Evolutionary conservation across 306 rosid genomes (phyloP).

Genomic region (Cucurbita argyrosperma): DNA sequence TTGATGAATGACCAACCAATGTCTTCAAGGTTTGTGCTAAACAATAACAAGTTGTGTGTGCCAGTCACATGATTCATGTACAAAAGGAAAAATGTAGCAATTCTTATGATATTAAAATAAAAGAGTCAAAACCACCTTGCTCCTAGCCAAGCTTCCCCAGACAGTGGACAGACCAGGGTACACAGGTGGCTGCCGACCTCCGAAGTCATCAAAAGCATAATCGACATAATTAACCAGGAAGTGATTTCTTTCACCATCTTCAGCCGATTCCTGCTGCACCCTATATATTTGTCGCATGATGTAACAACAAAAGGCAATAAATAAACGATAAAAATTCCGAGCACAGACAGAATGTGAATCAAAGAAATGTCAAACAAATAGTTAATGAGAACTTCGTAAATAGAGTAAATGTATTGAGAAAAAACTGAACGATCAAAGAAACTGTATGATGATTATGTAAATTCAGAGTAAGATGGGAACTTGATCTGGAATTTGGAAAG

Average conservation of each 20-base stretch:
- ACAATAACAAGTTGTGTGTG: neutral
- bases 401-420: neutral
- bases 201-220: slow-evolving; percentile 95
- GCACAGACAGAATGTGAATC: neutral
- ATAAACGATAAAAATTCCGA: neutral
- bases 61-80: neutral
- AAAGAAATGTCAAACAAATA: neutral
- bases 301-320: slow-evolving; percentile 8
- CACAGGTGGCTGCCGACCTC: slow-evolving; percentile 96
- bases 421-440: neutral
- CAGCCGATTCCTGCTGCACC: slow-evolving; percentile 99
- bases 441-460: neutral
- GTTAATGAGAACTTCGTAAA: neutral
- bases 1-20: neutral
- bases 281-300: slow-evolving; percentile 26
- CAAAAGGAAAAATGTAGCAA: neutral
- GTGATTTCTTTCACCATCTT: slow-evolving; percentile 92
- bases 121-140: slow-evolving; percentile 44
- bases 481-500: neutral
- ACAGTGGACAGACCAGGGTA: slow-evolving; percentile 97
- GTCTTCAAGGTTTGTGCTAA: neutral
- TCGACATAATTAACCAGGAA: slow-evolving; percentile 92
- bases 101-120: neutral
- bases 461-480: neutral
- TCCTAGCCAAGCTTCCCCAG: slow-evolving; percentile 99